Base-by-base conservation (phyloP, 2,329 filamentous ascomycete species). In the Colletotrichum euphorbiae region DNA sequence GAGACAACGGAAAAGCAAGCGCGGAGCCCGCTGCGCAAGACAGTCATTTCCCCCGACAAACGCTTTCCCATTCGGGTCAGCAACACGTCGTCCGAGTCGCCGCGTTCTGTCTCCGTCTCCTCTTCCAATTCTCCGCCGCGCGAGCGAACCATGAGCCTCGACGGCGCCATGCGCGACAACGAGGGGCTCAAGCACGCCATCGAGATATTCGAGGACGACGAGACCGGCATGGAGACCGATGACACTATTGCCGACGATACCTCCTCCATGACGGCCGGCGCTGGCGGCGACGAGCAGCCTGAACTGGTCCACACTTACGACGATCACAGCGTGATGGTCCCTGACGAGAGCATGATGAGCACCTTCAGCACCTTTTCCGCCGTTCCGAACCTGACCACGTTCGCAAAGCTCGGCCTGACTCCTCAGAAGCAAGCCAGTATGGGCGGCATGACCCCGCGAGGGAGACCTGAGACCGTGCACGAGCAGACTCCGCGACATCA, bases 281-380 rank as follows among this genome's bases (percentile, higher is more conserved):
- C 65, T 46, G 63, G 62, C 13, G 69, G 38, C 38, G 48, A 50
- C 13, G 42, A 67, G n/a, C 62, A 67, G 11, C 28, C 38, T 42
- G 50, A 69, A 38, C 73, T 76, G 46, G 70, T 71, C 28, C 76
- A 75, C 43, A 73, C 76, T 33, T 77, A 78, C 11, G 74, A 76
- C 11, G 74, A 78, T 55, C 75, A 78, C 15, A 74, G 73, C 48
- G 77, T 79, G 50, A 55, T 78, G n/a, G 85, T 85, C 48, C 87
- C 85, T 1, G 91, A 93, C 71, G 90, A 93, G 72, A 91, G 90
- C 50, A 80, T 91, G 87, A 84, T 93, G 78, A 97, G 93, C 84
- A 90, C 90, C 3, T 92, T 97, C 77, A 97, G 93, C 82, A 89
- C 87, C 12, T 98, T 98, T 79, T 98, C 95, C 1, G 93, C 93